Percentiles rank a stretch among this genome's conserved stretches.
Conservation (phyloP, 2,329 filamentous ascomycete species). For the Macrophomina pseudophaseolina region DNA sequence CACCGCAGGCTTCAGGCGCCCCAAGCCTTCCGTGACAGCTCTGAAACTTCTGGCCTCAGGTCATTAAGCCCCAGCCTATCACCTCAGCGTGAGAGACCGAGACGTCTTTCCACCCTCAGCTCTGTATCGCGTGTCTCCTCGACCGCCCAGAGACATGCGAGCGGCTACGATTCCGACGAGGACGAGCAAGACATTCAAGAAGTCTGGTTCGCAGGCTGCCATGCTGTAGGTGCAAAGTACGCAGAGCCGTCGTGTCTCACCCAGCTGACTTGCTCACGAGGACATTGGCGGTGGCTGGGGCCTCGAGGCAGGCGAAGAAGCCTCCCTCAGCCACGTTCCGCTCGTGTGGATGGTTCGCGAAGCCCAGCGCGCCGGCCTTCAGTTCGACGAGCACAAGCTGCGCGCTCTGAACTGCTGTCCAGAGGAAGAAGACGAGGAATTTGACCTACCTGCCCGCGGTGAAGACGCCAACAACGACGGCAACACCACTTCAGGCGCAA, state of each 20-base stretch:
- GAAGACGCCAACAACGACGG: background rate
- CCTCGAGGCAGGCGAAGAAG: conserved; percentile 58
- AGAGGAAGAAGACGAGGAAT: conserved; percentile 38
- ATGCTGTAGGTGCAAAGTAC: conserved; percentile 54
- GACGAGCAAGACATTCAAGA: conserved; percentile 76
- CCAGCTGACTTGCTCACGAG: conserved; percentile 17
- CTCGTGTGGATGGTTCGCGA: conserved; percentile 74
- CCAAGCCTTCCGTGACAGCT: conserved; percentile 37
- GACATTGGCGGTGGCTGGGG: conserved; percentile 81
- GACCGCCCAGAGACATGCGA: conserved; percentile 25
- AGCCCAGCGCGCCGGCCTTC: conserved; percentile 68
- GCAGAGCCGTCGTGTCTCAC: background rate
- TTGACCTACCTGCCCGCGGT: background rate
- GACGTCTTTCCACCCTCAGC: conserved; percentile 19
- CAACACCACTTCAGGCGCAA: background rate
- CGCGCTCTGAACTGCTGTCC: conserved; percentile 68
- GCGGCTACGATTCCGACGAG: conserved; percentile 40
- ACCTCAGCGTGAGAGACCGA: conserved; percentile 23
- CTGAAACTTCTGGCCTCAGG: conserved; percentile 42
- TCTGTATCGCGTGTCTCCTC: conserved; percentile 7
- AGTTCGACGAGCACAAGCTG: conserved; percentile 72
- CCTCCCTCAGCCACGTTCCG: conserved; percentile 69
- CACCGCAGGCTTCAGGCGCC: conserved; percentile 1
- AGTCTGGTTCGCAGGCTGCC: conserved; percentile 79
- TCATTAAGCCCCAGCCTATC: conserved; percentile 40